Percentiles rank a stretch among this genome's conserved stretches.
phyloP scores from a whole-genome alignment of 2,329 filamentous ascomycete species.

The Cercospora sp. region DNA sequence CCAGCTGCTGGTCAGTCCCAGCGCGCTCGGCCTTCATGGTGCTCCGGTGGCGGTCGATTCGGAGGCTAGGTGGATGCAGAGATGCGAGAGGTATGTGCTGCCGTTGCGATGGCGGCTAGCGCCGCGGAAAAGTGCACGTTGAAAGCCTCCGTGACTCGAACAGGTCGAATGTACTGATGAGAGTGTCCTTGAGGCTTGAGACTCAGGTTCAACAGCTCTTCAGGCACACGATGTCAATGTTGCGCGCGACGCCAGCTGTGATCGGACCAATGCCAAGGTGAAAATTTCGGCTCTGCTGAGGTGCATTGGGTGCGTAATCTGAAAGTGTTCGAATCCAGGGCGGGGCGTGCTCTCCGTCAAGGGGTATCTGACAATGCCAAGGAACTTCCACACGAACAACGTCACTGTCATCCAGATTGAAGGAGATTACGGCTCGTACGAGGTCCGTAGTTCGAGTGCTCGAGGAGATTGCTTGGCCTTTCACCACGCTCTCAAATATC shows the following conservation, averaged over 20 bases:
- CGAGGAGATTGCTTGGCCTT: too few relatives aligned
- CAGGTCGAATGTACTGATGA: background rate
- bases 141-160: background rate
- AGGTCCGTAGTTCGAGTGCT: too few relatives aligned
- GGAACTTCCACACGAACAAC: background rate
- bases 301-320: background rate
- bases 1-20: constrained; percentile 38
- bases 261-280: background rate
- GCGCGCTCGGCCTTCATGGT: constrained; percentile 43
- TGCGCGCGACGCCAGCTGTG: background rate
- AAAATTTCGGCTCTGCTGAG: background rate
- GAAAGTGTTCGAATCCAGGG: background rate
- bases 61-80: background rate
- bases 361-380: background rate
- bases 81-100: background rate
- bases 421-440: background rate
- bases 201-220: background rate
- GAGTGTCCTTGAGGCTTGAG: background rate
- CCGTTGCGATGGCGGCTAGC: background rate
- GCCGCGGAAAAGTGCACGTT: background rate
- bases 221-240: background rate
- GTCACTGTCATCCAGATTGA: background rate
- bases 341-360: background rate
- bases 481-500: too few relatives aligned
- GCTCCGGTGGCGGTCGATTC: background rate